Conservation (phyloP, 1,284 basidiomycete genomes). For the Anthracocystis walkeri region DNA sequence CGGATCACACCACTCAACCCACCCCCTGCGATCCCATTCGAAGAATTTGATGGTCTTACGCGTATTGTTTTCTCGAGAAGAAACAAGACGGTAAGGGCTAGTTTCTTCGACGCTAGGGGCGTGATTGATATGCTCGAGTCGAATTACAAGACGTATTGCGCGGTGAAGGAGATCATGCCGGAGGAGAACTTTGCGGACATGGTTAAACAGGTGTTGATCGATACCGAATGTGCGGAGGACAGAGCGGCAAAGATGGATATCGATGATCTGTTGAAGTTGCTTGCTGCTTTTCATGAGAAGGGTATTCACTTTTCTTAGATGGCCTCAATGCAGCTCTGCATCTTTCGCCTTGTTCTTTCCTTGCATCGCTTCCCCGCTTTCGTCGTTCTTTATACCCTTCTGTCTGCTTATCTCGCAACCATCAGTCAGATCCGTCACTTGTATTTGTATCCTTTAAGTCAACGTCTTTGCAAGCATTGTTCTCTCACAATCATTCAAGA, state of each 20-base stretch:
- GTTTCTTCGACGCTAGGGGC: conserved; percentile 85
- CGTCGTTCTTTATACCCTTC: conserved; percentile 16
- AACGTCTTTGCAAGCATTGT: conserved; percentile 21
- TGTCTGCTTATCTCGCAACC: no score
- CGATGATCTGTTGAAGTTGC: conserved; percentile 81
- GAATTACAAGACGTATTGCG: conserved; percentile 94
- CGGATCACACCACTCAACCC: conserved; percentile 92
- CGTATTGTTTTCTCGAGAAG: conserved; percentile 88
- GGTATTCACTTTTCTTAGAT: conserved; percentile 82
- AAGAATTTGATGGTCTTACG: conserved; percentile 95
- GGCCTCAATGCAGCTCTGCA: background rate
- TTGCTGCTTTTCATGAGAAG: conserved; percentile 83
- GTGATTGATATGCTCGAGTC: conserved; percentile 93
- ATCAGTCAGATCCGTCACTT: background rate
- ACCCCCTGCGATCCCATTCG: conserved; percentile 93
- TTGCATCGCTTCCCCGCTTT: background rate
- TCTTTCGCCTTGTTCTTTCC: background rate
- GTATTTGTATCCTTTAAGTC: conserved; percentile 26
- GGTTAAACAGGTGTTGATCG: conserved; percentile 81
- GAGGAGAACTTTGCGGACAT: conserved; percentile 69
- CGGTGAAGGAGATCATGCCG: conserved; percentile 74
- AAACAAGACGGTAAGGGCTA: conserved; percentile 91
- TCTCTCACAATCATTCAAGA: background rate
- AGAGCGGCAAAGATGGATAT: conserved; percentile 86
- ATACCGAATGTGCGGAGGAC: conserved; percentile 77